Percentiles rank a stretch among this genome's conserved stretches.
Evolutionary conservation across 768 basidiomycete genomes (phyloP).

Genomic region (Guyanaporus albipodus): DNA sequence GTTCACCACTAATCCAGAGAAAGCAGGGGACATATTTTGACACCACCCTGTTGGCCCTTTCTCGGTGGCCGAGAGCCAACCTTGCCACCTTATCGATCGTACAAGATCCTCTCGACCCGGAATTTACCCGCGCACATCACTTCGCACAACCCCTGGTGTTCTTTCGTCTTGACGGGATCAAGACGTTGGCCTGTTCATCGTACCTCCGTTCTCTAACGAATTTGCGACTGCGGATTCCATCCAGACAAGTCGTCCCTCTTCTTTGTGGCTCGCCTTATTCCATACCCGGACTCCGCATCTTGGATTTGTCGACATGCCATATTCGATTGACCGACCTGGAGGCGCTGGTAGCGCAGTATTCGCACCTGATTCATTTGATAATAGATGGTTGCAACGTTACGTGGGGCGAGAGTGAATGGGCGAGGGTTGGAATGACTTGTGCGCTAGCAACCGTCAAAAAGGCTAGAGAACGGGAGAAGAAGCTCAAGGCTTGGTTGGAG

Average conservation of each 20-base stretch:
- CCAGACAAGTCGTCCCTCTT: constrained; percentile 50
- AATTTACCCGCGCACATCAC: constrained; percentile 31
- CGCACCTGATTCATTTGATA: constrained; percentile 57
- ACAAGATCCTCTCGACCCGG: constrained; percentile 56
- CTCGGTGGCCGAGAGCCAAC: constrained; percentile 51
- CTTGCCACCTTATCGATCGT: constrained; percentile 55
- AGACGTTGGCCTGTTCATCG: constrained; percentile 42
- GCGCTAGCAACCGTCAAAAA: constrained; percentile 58
- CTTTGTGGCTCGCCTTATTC: constrained; percentile 29
- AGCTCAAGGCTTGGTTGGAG: constrained; percentile 50
- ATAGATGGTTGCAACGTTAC: constrained; percentile 63
- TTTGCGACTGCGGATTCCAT: constrained; percentile 70
- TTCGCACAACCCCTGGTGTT: constrained; percentile 91
- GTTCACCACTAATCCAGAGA: neutral
- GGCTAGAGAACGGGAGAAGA: constrained; percentile 65
- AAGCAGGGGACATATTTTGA: constrained; percentile 80
- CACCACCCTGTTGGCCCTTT: constrained; percentile 56
- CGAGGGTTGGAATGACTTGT: constrained; percentile 54
- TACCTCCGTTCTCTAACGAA: constrained; percentile 43
- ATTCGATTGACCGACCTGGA: constrained; percentile 54
- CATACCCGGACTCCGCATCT: constrained; percentile 47
- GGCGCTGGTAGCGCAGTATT: constrained; percentile 47
- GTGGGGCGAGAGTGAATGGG: constrained; percentile 55
- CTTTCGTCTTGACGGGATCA: constrained; percentile 62
- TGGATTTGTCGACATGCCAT: constrained; percentile 75